A percentile compares a stretch with the other conserved stretches of the same genome.
Evolutionary conservation across 345 rosid genomes (phyloP).

Genomic region (Salix viminalis): DNA sequence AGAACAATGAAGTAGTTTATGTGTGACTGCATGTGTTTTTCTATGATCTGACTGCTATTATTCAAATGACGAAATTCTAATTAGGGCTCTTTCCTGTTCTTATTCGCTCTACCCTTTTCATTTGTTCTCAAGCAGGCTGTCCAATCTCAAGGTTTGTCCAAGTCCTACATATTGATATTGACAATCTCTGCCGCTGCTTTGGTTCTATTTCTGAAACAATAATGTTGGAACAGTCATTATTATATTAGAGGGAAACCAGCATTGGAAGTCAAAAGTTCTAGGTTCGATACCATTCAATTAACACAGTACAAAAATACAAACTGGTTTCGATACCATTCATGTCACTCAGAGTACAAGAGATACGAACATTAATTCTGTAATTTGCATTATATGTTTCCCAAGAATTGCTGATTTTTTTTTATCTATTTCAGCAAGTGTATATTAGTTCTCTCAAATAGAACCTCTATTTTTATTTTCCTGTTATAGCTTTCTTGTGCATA

Average conservation of each 20-base stretch:
- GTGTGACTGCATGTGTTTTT: not conserved
- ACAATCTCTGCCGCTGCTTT: constrained; percentile 27
- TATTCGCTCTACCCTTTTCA: not conserved
- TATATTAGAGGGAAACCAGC: constrained; percentile 11
- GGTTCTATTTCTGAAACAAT: constrained; percentile 38
- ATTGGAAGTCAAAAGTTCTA: not conserved
- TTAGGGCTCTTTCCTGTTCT: not conserved
- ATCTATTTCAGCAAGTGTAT: constrained; percentile 19
- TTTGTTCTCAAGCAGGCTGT: constrained; percentile 37
- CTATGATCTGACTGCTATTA: not conserved
- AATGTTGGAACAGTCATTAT: constrained; percentile 5
- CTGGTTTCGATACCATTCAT: constrained; percentile 8
- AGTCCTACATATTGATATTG: constrained; percentile 20
- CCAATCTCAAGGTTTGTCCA: constrained; percentile 18
- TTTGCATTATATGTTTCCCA: not conserved
- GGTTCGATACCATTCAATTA: constrained; percentile 14
- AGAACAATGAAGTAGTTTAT: not conserved
- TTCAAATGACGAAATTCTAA: not conserved
- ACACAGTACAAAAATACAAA: constrained; percentile 1
- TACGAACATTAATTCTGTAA: constrained; percentile 14
- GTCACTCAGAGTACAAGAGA: not conserved
- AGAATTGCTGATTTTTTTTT: constrained; percentile 31
- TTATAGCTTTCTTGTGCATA: not conserved
- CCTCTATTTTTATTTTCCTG: not conserved
- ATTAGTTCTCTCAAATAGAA: not conserved